Conservation (phyloP, 1,139 yeast species). For the Debaryomyces fabryi region DNA sequence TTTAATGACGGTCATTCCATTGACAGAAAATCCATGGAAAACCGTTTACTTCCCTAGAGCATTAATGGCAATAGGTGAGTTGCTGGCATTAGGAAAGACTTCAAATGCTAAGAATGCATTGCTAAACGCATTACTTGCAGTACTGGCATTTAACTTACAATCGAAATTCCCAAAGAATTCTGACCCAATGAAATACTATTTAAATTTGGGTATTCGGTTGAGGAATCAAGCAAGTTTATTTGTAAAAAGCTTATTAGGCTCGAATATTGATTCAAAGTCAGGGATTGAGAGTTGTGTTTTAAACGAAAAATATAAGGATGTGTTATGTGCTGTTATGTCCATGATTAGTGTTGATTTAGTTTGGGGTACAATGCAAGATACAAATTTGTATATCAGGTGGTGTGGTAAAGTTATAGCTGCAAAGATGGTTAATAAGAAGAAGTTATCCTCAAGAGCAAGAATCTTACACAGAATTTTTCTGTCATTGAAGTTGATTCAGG, state of each 20-base stretch:
- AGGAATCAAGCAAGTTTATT: conserved; percentile 76
- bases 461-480: conserved; percentile 78
- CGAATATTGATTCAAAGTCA: conserved; percentile 34
- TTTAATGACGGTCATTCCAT: conserved; percentile 83
- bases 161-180: conserved; percentile 65
- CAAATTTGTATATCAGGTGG: conserved; percentile 71
- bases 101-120: conserved; percentile 78
- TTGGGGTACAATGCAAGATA: conserved; percentile 91
- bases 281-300: conserved; percentile 56
- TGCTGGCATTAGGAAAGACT: conserved; percentile 73
- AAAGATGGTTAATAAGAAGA: conserved; percentile 67
- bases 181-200: conserved; percentile 67
- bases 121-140: conserved; percentile 78
- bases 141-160: conserved; percentile 79
- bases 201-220: conserved; percentile 71
- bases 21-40: conserved; percentile 86
- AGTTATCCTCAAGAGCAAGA: conserved; percentile 73
- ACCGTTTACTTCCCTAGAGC: conserved; percentile 84
- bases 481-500: conserved; percentile 74
- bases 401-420: conserved; percentile 75
- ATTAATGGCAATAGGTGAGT: conserved; percentile 76
- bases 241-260: conserved; percentile 51
- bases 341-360: conserved; percentile 89
- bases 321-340: conserved; percentile 78
- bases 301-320: conserved; percentile 79